These are phyloP conservation scores for Amanita muscaria DNA, from an alignment of 768 basidiomycete genomes.

Conservation along the genomic window DNA sequence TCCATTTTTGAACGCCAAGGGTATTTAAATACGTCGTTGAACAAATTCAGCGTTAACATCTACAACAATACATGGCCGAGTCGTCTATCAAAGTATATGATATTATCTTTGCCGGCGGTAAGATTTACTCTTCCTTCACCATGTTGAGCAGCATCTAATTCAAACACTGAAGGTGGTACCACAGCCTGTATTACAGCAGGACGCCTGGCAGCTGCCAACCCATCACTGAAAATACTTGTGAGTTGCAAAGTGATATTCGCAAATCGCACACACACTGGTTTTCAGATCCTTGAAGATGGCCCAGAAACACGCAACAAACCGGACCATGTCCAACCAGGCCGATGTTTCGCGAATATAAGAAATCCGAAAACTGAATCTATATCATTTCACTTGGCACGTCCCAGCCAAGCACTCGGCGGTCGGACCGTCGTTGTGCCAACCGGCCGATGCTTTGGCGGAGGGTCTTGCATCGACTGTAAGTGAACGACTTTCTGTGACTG, in stretches of 20 bases:
- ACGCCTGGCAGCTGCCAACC: conserved; percentile 44
- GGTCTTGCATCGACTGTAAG: conserved; percentile 55
- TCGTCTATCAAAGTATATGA: conserved; percentile 28
- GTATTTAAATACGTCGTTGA: too few species aligned
- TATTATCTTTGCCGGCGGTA: conserved; percentile 53
- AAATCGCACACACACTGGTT: background rate
- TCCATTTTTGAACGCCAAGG: too few species aligned
- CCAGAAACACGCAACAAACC: conserved; percentile 37
- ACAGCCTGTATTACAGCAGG: conserved; percentile 49
- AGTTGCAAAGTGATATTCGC: conserved; percentile 9
- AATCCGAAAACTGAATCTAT: conserved; percentile 31
- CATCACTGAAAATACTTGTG: conserved; percentile 46
- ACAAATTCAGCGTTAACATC: too few species aligned
- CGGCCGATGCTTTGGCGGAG: conserved; percentile 52
- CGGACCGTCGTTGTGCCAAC: conserved; percentile 35
- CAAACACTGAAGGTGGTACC: conserved; percentile 34
- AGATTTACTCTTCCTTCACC: background rate
- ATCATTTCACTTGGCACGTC: conserved; percentile 35
- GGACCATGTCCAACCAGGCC: conserved; percentile 45
- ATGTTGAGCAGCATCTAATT: too few species aligned
- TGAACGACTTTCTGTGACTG: background rate
- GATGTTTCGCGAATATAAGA: conserved; percentile 34
- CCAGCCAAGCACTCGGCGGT: conserved; percentile 31
- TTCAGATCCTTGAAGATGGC: conserved; percentile 49
- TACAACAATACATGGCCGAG: too few species aligned